Evolutionary conservation across 441 rosid genomes (phyloP).

Genomic region (Eruca vesicaria): DNA sequence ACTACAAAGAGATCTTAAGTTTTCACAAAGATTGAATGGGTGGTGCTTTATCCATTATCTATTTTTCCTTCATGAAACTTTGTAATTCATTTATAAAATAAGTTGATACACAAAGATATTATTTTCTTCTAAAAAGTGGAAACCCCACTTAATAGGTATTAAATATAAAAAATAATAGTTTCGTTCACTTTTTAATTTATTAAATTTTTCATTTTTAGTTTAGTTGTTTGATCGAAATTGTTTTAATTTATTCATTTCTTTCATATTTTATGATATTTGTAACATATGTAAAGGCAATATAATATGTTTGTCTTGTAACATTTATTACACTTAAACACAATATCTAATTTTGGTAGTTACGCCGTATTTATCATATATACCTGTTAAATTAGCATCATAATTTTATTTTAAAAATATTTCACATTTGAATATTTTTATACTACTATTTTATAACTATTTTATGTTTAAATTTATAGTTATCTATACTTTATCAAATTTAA

Average conservation of each 20-base stretch:
- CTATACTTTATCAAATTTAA: not conserved
- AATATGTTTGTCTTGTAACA: not conserved
- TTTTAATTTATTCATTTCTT: not conserved
- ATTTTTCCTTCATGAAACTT: too few relatives aligned
- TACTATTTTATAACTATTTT: not conserved
- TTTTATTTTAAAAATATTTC: not conserved
- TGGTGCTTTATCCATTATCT: too few relatives aligned
- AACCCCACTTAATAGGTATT: not conserved
- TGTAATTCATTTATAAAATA: too few relatives aligned
- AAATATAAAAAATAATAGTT: not conserved
- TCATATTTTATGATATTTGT: not conserved
- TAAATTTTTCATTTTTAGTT: not conserved
- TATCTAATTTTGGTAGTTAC: not conserved
- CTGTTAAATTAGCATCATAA: not conserved
- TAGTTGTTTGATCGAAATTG: too few relatives aligned
- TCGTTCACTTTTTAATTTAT: not conserved
- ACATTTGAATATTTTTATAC: not conserved
- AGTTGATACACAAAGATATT: too few relatives aligned
- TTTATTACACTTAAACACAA: not conserved
- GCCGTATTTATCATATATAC: not conserved
- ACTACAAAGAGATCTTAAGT: too few relatives aligned
- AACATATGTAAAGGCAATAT: not conserved
- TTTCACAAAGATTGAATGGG: too few relatives aligned
- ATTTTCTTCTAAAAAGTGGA: not conserved
- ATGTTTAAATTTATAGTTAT: not conserved